Conservation (phyloP, 768 basidiomycete species). For the Erythrobasidium yunnanense region DNA sequence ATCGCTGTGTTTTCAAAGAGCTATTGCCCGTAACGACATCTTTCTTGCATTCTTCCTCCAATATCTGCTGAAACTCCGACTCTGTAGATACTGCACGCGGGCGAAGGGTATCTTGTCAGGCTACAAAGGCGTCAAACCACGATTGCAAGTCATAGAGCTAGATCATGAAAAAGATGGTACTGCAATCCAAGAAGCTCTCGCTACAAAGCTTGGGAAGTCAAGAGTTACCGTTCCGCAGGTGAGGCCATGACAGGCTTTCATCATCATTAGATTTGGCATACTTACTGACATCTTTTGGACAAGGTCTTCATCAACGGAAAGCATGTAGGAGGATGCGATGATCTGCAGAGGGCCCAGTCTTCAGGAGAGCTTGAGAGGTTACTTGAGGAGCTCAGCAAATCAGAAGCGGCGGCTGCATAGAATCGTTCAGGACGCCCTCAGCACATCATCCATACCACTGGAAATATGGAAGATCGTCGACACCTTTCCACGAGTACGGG, state of each 20-base stretch:
- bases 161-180: background rate
- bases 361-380: constrained; percentile 29
- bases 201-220: constrained; percentile 6
- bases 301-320: constrained; percentile 36
- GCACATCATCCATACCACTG: too few species aligned
- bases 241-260: background rate
- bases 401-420: background rate
- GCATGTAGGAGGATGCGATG: constrained; percentile 32
- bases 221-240: constrained; percentile 36
- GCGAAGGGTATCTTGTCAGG: constrained; percentile 10
- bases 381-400: constrained; percentile 22
- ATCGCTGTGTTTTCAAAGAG: constrained; percentile 20
- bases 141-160: background rate
- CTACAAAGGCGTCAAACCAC: constrained; percentile 8
- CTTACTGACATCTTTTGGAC: too few species aligned
- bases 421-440: too few species aligned
- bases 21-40: constrained; percentile 15
- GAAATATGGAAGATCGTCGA: too few species aligned
- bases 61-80: background rate
- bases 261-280: too few species aligned
- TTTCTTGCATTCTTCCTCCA: background rate
- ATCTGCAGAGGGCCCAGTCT: constrained; percentile 31
- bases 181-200: constrained; percentile 18
- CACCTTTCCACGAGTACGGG: too few species aligned
- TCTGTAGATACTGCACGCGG: background rate